phyloP scores from a whole-genome alignment of 2,329 filamentous ascomycete species.

The Fusarium sp. region DNA sequence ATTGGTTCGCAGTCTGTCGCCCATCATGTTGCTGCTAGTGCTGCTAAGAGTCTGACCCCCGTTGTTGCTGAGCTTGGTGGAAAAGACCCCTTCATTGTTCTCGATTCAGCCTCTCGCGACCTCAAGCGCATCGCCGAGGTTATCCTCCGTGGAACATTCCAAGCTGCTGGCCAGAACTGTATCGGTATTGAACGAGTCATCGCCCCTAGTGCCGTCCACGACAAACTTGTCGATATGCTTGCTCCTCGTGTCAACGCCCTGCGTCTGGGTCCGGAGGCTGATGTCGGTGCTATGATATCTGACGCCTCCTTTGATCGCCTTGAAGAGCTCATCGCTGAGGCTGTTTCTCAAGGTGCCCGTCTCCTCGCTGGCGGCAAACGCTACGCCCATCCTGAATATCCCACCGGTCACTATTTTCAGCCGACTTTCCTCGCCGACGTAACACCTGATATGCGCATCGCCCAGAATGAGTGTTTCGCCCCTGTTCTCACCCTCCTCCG shows the following conservation, averaged over 20 bases:
- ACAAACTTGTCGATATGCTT: slow-evolving; percentile 77
- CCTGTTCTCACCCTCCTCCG: slow-evolving; percentile 90
- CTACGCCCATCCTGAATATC: slow-evolving; percentile 77
- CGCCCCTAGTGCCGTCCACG: slow-evolving; percentile 81
- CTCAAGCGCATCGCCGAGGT: slow-evolving; percentile 82
- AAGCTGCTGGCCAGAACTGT: slow-evolving; percentile 96
- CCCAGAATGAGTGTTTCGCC: slow-evolving; percentile 91
- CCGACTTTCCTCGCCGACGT: slow-evolving; percentile 95
- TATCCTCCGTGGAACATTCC: slow-evolving; percentile 92
- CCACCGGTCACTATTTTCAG: slow-evolving; percentile 88
- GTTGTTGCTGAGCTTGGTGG: slow-evolving; percentile 93
- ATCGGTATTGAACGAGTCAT: slow-evolving; percentile 96
- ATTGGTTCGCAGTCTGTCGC: slow-evolving; percentile 92
- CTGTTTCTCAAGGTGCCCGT: slow-evolving; percentile 81
- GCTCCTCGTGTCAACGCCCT: slow-evolving; percentile 80
- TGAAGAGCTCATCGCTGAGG: slow-evolving; percentile 81
- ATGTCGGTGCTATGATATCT: slow-evolving; percentile 93
- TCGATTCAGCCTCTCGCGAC: slow-evolving; percentile 79
- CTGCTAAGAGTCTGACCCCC: slow-evolving; percentile 87
- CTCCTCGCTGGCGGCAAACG: slow-evolving; percentile 85
- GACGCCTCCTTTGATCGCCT: slow-evolving; percentile 79
- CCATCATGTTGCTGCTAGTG: slow-evolving; percentile 87
- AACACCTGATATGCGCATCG: slow-evolving; percentile 85
- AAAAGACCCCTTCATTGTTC: slow-evolving; percentile 91
- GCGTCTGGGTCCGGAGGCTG: slow-evolving; percentile 80